Evolutionary conservation across 805 yeast species (phyloP).

Genomic region (Sungouiozyma ichnusensis): DNA sequence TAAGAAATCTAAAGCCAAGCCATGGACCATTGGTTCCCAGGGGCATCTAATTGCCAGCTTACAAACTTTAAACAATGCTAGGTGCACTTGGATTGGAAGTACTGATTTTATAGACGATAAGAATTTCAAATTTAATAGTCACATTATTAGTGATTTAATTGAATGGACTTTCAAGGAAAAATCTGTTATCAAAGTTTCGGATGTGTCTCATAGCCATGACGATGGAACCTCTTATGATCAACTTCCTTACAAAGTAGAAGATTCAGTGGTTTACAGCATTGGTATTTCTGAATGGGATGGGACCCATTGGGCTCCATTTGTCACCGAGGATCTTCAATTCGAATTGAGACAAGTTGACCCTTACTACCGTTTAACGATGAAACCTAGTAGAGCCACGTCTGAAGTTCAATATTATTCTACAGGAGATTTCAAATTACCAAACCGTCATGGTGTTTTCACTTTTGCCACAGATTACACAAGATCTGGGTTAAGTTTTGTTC

Average conservation of each 20-base stretch:
- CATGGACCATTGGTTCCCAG: slow-evolving; percentile 77
- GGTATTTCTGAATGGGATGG: slow-evolving; percentile 41
- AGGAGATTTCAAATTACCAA: slow-evolving; percentile 64
- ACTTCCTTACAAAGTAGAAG: slow-evolving; percentile 60
- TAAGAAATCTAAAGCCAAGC: slow-evolving; percentile 42
- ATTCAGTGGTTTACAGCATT: slow-evolving; percentile 48
- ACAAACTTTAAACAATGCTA: slow-evolving; percentile 71
- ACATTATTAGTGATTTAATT: slow-evolving; percentile 36
- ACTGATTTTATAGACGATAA: slow-evolving; percentile 39
- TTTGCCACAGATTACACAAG: slow-evolving; percentile 70
- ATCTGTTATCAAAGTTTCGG: slow-evolving; percentile 48
- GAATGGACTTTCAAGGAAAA: slow-evolving; percentile 69
- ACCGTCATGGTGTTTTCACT: slow-evolving; percentile 94
- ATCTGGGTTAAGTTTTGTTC: slow-evolving; percentile 59
- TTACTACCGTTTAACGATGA: slow-evolving; percentile 69
- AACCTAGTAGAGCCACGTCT: slow-evolving; percentile 30
- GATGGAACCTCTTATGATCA: slow-evolving; percentile 34
- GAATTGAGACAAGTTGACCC: slow-evolving; percentile 91
- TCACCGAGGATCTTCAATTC: slow-evolving; percentile 59
- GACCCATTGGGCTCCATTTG: slow-evolving; percentile 59
- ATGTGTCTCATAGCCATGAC: slow-evolving; percentile 43
- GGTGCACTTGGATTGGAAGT: slow-evolving; percentile 77
- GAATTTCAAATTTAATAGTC: slow-evolving; percentile 28
- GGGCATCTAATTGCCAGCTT: slow-evolving; percentile 65
- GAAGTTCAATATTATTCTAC: slow-evolving; percentile 43